These are phyloP conservation scores for Dimargaris xerosporica DNA, from an alignment of 192 early-diverging fungal species.

Conservation along the genomic window DNA sequence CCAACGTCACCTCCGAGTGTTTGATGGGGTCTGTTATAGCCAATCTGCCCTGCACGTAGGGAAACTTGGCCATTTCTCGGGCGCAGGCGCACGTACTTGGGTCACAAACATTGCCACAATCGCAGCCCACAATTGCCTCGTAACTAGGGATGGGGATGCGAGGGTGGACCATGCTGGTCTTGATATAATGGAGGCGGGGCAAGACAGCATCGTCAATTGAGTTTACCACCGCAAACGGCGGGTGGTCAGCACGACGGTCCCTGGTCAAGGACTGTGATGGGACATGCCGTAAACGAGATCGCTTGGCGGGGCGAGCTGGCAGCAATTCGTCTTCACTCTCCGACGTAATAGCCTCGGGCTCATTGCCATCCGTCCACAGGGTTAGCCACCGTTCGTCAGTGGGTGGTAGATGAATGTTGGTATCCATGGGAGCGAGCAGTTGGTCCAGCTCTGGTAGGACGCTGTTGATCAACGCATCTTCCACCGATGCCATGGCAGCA, in stretches of 20 bases:
- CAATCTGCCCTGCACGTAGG: not conserved
- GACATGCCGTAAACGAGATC: no score
- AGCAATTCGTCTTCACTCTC: not conserved
- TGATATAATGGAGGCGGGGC: not conserved
- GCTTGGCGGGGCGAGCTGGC: not conserved
- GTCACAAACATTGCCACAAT: constrained; percentile 1
- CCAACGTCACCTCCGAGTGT: no score
- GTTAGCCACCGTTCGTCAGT: not conserved
- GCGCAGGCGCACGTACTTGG: not conserved
- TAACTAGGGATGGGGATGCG: not conserved
- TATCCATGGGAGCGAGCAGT: not conserved
- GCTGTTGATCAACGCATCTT: not conserved
- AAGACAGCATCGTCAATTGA: not conserved
- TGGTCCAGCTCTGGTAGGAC: not conserved
- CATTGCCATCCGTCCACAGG: not conserved
- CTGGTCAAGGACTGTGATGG: not conserved
- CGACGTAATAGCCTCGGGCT: not conserved
- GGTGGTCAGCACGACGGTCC: not conserved
- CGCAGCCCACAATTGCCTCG: not conserved
- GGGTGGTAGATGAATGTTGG: not conserved
- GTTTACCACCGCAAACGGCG: constrained; percentile 1
- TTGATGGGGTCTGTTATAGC: not conserved
- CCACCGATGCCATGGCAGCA: not conserved
- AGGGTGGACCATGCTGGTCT: not conserved
- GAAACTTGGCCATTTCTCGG: not conserved